Conservation (phyloP, 2,329 filamentous ascomycete genomes). For the Claviceps citrina region DNA sequence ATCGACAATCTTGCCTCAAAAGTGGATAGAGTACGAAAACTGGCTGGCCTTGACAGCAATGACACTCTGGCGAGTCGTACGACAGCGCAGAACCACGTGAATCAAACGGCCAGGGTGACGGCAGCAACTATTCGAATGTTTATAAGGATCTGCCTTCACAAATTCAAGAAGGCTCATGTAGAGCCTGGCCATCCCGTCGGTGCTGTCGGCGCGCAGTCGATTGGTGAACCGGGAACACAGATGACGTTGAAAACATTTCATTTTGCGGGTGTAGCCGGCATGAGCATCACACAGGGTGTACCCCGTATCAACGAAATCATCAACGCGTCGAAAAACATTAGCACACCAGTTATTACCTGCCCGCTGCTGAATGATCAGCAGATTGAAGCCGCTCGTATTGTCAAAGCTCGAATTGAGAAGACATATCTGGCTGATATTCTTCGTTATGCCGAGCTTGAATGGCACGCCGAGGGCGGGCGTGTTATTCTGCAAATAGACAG, state of each 20-base stretch:
- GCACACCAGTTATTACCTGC: constrained; percentile 84
- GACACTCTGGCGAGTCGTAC: constrained; percentile 7
- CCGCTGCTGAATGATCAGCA: constrained; percentile 61
- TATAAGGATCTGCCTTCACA: constrained; percentile 66
- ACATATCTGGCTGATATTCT: constrained; percentile 75
- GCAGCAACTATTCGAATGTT: constrained; percentile 58
- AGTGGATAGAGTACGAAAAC: constrained; percentile 37
- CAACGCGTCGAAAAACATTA: constrained; percentile 89
- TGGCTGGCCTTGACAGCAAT: constrained; percentile 32
- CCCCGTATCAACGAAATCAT: constrained; percentile 99
- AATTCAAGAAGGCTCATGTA: constrained; percentile 80
- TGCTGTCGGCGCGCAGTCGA: constrained; percentile 91
- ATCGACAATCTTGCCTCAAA: constrained; percentile 47
- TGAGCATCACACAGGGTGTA: constrained; percentile 98
- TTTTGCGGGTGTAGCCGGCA: constrained; percentile 97
- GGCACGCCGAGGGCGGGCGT: constrained; percentile 61
- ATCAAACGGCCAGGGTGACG: constrained; percentile 75
- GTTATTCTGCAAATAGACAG: constrained; percentile 72
- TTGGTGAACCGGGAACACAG: constrained; percentile 94
- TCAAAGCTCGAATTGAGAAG: constrained; percentile 90
- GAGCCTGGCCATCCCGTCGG: constrained; percentile 93
- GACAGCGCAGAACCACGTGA: constrained; percentile 28
- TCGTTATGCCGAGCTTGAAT: constrained; percentile 72
- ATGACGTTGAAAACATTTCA: constrained; percentile 99
- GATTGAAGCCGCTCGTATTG: constrained; percentile 69